phyloP scores from a whole-genome alignment of 108 stramenopile species.

The Pinguiococcus pyrenoidosus region DNA sequence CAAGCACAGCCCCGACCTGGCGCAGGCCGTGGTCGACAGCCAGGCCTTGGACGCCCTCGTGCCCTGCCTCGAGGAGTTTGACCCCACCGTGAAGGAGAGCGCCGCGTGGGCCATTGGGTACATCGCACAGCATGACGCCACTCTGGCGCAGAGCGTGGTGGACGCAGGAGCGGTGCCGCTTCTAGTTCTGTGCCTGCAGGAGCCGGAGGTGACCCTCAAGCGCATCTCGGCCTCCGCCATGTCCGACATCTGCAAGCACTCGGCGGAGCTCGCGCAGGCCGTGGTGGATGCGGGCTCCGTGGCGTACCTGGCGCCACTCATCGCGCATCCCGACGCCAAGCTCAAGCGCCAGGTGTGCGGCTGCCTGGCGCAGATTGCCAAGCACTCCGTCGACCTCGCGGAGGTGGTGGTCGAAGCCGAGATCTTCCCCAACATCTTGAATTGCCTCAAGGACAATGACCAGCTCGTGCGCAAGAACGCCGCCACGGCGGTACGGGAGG shows the following conservation, averaged over 20 bases:
- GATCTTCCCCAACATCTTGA: slow-evolving; percentile 54
- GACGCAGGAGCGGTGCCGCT: slow-evolving; percentile 55
- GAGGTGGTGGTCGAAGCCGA: slow-evolving; percentile 60
- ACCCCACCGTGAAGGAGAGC: slow-evolving; percentile 52
- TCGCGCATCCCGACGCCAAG: slow-evolving; percentile 52
- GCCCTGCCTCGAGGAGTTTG: slow-evolving; percentile 52
- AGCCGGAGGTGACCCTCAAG: slow-evolving; percentile 57
- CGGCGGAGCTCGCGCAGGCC: slow-evolving; percentile 53
- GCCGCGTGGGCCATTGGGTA: slow-evolving; percentile 61
- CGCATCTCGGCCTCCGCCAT: slow-evolving; percentile 52
- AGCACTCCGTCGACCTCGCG: slow-evolving; percentile 57
- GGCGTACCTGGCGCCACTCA: slow-evolving; percentile 50
- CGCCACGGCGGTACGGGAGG: slow-evolving; percentile 52
- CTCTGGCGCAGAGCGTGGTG: slow-evolving; percentile 50
- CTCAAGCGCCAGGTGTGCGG: slow-evolving; percentile 59
- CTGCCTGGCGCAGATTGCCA: slow-evolving; percentile 48
- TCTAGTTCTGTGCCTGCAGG: slow-evolving; percentile 53
- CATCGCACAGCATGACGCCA: slow-evolving; percentile 45
- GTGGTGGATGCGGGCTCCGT: slow-evolving; percentile 55
- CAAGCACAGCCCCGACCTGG: slow-evolving; percentile 53
- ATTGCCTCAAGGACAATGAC: slow-evolving; percentile 51
- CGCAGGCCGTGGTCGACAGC: slow-evolving; percentile 51
- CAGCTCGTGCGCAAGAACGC: slow-evolving; percentile 49
- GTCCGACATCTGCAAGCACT: slow-evolving; percentile 55
- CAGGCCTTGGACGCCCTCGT: slow-evolving; percentile 51